Percentiles rank a stretch among this genome's conserved stretches.
Conservation (phyloP, 2,329 filamentous ascomycete species). For the Leptographium procerum region DNA sequence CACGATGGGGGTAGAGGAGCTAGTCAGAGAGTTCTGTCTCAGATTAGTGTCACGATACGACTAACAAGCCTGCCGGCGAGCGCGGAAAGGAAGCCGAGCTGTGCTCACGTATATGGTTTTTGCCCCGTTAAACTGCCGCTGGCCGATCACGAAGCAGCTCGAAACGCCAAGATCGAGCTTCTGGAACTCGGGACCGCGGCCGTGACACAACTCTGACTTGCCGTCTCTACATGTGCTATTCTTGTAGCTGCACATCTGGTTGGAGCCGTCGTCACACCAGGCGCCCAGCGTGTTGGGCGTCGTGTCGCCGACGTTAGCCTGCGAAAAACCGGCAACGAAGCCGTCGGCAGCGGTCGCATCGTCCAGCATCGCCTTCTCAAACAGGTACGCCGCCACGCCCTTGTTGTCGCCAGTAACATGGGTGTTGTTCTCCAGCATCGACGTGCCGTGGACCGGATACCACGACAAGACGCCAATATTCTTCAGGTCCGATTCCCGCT, state of each 20-base stretch:
- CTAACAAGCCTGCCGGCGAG: neutral
- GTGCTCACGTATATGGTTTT: slow-evolving; percentile 27
- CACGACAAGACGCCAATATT: slow-evolving; percentile 75
- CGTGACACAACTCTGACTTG: slow-evolving; percentile 59
- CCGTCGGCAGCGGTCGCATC: slow-evolving; percentile 44
- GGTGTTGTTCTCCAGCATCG: slow-evolving; percentile 83
- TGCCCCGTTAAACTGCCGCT: slow-evolving; percentile 56
- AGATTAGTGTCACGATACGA: neutral
- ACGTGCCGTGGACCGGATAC: slow-evolving; percentile 89
- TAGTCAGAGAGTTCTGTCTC: slow-evolving; percentile 38
- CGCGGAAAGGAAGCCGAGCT: too few species aligned
- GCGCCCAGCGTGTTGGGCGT: slow-evolving; percentile 80
- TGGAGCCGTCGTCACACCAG: slow-evolving; percentile 78
- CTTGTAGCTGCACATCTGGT: slow-evolving; percentile 57
- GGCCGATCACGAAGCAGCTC: slow-evolving; percentile 66
- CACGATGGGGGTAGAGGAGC: slow-evolving; percentile 36
- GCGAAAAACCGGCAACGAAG: slow-evolving; percentile 87
- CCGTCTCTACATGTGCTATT: slow-evolving; percentile 75
- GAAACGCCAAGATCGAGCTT: slow-evolving; percentile 59
- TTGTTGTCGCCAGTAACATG: slow-evolving; percentile 93
- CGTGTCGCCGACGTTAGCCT: slow-evolving; percentile 84
- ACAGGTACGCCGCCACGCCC: slow-evolving; percentile 75
- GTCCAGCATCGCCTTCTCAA: slow-evolving; percentile 58
- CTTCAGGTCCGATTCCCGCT: slow-evolving; percentile 60
- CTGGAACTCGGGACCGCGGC: slow-evolving; percentile 58